Evolutionary conservation across 2,329 filamentous ascomycete species (phyloP).

Genomic region (Pleurostoma richardsiae): DNA sequence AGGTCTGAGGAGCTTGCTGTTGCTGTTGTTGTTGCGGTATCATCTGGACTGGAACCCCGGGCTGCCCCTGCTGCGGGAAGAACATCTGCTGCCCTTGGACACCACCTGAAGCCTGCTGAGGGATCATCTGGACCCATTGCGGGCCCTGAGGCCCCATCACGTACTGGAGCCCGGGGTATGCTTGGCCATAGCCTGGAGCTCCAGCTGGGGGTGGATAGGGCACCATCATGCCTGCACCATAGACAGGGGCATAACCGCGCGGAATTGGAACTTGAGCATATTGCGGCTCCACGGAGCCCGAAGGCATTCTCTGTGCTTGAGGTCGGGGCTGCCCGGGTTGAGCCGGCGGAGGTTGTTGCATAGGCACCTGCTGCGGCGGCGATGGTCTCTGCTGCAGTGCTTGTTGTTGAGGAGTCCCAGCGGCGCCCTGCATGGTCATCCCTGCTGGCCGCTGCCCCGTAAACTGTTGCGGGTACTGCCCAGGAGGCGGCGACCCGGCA

Average conservation of each 20-base stretch:
- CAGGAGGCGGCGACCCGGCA: neutral
- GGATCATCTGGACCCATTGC: slow-evolving; percentile 5
- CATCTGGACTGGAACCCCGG: neutral
- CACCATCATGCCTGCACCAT: slow-evolving; percentile 26
- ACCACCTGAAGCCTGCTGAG: slow-evolving; percentile 2
- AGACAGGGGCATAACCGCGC: slow-evolving; percentile 26
- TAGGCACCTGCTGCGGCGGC: slow-evolving; percentile 2
- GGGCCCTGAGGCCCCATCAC: slow-evolving; percentile 2
- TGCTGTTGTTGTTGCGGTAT: neutral
- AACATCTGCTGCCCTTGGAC: slow-evolving; percentile 4
- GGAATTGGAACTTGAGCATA: slow-evolving; percentile 33
- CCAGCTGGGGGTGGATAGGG: slow-evolving; percentile 17
- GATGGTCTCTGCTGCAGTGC: slow-evolving; percentile 7
- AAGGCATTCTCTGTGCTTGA: slow-evolving; percentile 1
- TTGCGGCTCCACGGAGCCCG: slow-evolving; percentile 20
- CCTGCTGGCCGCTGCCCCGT: slow-evolving; percentile 1
- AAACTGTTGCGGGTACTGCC: slow-evolving; percentile 8
- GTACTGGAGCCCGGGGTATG: slow-evolving; percentile 5
- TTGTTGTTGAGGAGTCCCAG: neutral
- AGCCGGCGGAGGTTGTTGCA: slow-evolving; percentile 1
- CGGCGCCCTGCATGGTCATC: neutral
- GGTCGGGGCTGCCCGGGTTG: neutral
- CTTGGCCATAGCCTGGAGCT: slow-evolving; percentile 7
- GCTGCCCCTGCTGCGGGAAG: slow-evolving; percentile 1
- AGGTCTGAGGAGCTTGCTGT: slow-evolving; percentile 4